Evolutionary conservation across 2,329 filamentous ascomycete genomes (phyloP).

Genomic region (Cladosporium sp.): DNA sequence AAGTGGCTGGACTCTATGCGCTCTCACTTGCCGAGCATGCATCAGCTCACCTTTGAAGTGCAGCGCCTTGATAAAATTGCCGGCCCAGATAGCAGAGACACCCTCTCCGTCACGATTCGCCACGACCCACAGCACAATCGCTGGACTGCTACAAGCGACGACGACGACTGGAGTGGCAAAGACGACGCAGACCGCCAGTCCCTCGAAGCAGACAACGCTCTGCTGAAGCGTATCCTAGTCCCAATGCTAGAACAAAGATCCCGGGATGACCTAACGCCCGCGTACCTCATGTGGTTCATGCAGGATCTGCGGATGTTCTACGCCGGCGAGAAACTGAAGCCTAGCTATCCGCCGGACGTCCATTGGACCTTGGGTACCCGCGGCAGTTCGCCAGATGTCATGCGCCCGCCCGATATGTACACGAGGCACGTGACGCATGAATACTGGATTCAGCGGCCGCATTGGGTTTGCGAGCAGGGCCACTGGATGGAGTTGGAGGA

Average conservation of each 20-base stretch:
- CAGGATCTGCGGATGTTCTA: slow-evolving; percentile 50
- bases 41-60: background rate
- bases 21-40: background rate
- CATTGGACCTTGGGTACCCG: background rate
- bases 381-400: background rate
- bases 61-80: background rate
- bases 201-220: background rate
- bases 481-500: background rate
- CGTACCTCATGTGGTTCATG: background rate
- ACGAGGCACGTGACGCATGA: background rate
- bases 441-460: background rate
- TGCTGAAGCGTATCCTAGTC: background rate
- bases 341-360: slow-evolving; percentile 32
- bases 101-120: background rate
- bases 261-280: background rate
- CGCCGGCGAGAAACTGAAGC: slow-evolving; percentile 95
- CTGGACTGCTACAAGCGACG: background rate
- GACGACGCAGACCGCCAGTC: background rate
- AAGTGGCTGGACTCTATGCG: background rate
- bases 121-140: background rate
- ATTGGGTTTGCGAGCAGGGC: background rate
- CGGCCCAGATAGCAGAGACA: background rate
- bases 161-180: background rate
- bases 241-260: background rate
- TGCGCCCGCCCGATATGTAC: background rate